A percentile compares a stretch with the other conserved stretches of the same genome.
phyloP scores from a whole-genome alignment of 371 early-diverging fungal genomes.

The Mucor ambiguus region DNA sequence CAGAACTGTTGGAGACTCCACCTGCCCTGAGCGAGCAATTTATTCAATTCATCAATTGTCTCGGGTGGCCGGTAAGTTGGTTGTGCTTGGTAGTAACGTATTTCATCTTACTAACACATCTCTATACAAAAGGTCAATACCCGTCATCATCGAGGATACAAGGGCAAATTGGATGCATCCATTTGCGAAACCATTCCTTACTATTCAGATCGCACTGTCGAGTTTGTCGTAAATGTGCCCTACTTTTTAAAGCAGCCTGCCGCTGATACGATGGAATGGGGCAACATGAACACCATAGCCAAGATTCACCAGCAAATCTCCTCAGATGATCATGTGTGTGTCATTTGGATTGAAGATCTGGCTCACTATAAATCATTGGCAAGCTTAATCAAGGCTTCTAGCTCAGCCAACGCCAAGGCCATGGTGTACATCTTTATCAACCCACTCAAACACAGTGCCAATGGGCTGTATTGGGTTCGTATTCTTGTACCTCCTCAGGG shows the following conservation, averaged over 20 bases:
- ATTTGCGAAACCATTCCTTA: constrained; percentile 69
- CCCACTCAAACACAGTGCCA: constrained; percentile 49
- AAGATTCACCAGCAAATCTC: constrained; percentile 46
- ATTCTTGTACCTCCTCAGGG: constrained; percentile 41
- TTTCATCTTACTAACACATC: neutral
- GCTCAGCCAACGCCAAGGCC: constrained; percentile 26
- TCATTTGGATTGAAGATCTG: constrained; percentile 71
- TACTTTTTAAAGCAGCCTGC: constrained; percentile 47
- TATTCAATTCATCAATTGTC: constrained; percentile 66
- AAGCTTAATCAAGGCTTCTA: constrained; percentile 34
- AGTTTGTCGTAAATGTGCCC: constrained; percentile 77
- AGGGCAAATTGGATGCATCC: constrained; percentile 58
- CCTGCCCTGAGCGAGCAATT: constrained; percentile 61
- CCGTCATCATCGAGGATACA: constrained; percentile 63
- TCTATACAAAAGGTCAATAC: constrained; percentile 45
- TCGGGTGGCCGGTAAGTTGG: constrained; percentile 71
- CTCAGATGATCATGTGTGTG: constrained; percentile 59
- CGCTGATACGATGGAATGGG: constrained; percentile 18
- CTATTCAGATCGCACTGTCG: constrained; percentile 69
- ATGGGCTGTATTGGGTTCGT: constrained; percentile 61
- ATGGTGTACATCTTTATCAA: constrained; percentile 65
- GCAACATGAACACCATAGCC: constrained; percentile 19
- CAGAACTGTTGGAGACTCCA: constrained; percentile 60
- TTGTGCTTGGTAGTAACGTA: neutral
- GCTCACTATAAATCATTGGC: constrained; percentile 34